phyloP scores from a whole-genome alignment of 192 early-diverging fungal genomes.

The Anaeromyces robustus region DNA sequence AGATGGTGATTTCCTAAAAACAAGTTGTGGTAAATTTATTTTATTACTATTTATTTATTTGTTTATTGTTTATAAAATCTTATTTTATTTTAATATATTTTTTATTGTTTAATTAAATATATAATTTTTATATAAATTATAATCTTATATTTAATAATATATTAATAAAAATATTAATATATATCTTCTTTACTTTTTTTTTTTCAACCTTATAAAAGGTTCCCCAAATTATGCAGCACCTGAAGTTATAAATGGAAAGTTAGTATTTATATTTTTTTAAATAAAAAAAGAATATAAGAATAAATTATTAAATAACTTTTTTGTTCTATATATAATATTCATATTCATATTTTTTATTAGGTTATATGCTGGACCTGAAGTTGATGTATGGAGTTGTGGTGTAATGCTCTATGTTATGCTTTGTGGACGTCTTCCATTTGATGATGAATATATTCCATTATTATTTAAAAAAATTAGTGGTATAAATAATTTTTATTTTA shows the following conservation, averaged over 20 bases:
- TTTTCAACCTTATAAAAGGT: not conserved
- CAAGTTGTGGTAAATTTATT: constrained; percentile 72
- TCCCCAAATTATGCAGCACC: constrained; percentile 14
- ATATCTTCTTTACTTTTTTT: not conserved
- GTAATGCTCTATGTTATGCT: constrained; percentile 92
- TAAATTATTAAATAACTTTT: not conserved
- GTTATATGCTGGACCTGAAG: constrained; percentile 81
- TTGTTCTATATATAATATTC: too few species aligned
- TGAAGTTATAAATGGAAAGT: constrained; percentile 71
- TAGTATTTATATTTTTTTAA: constrained; percentile 13
- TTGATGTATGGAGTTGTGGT: constrained; percentile 94
- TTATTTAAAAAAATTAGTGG: constrained; percentile 89
- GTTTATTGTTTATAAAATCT: too few species aligned
- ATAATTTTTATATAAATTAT: not conserved
- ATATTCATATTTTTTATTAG: not conserved
- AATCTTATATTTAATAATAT: too few species aligned
- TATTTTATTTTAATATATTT: too few species aligned
- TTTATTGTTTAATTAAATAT: too few species aligned
- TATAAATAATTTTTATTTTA: constrained; percentile 10
- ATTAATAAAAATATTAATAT: too few species aligned
- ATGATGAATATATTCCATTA: constrained; percentile 77
- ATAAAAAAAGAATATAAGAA: not conserved
- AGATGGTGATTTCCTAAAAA: constrained; percentile 72
- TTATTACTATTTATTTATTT: too few species aligned
- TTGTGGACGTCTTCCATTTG: constrained; percentile 88